phyloP scores from a whole-genome alignment of 805 yeast species.

The Brettanomyces nanus region DNA sequence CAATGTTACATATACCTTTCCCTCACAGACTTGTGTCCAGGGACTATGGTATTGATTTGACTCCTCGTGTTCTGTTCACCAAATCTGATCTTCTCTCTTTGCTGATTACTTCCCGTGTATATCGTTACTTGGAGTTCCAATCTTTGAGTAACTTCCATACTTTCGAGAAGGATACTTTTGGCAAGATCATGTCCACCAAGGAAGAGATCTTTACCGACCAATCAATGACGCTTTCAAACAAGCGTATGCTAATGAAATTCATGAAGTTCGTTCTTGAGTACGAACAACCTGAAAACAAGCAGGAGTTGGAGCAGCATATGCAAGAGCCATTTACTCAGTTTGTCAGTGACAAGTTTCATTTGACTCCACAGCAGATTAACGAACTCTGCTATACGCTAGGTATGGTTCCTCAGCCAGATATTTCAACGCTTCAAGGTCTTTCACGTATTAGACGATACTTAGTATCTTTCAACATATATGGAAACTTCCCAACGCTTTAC shows the following conservation, averaged over 20 bases:
- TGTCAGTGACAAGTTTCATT: slow-evolving; percentile 54
- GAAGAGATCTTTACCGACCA: slow-evolving; percentile 93
- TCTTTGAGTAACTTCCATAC: slow-evolving; percentile 84
- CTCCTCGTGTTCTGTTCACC: slow-evolving; percentile 84
- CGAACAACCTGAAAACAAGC: slow-evolving; percentile 40
- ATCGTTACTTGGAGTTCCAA: slow-evolving; percentile 87
- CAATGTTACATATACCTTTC: slow-evolving; percentile 72
- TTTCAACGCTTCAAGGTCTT: slow-evolving; percentile 67
- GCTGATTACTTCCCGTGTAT: slow-evolving; percentile 77
- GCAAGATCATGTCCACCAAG: slow-evolving; percentile 75
- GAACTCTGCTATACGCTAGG: slow-evolving; percentile 88
- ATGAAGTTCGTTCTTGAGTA: slow-evolving; percentile 77
- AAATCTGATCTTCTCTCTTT: slow-evolving; percentile 78
- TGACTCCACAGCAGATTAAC: slow-evolving; percentile 65
- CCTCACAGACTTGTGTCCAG: slow-evolving; percentile 47
- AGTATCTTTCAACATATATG: slow-evolving; percentile 82
- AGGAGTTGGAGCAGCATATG: slow-evolving; percentile 43
- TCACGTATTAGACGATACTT: slow-evolving; percentile 78
- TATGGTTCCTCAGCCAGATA: slow-evolving; percentile 51
- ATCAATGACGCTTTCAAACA: slow-evolving; percentile 61
- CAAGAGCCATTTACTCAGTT: slow-evolving; percentile 52
- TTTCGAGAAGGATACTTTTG: slow-evolving; percentile 87
- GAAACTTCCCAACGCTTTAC: slow-evolving; percentile 85
- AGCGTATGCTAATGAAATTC: slow-evolving; percentile 84
- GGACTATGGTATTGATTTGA: slow-evolving; percentile 81